Conservation (phyloP, 2,329 filamentous ascomycete species). For the Alternaria alternata region DNA sequence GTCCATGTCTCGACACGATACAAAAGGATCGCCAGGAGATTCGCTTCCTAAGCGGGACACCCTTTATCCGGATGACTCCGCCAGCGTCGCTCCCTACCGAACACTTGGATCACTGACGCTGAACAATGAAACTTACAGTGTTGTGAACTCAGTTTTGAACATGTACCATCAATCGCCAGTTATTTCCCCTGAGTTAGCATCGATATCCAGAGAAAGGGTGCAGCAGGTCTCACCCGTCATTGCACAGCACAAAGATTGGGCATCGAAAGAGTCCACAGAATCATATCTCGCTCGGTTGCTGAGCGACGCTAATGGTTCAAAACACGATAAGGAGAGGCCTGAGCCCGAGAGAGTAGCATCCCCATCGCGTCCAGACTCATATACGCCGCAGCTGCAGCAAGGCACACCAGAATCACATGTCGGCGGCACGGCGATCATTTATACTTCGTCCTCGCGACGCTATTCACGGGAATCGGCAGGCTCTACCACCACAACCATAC, state of each 20-base stretch:
- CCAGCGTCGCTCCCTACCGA: conserved; percentile 48
- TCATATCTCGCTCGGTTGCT: conserved; percentile 62
- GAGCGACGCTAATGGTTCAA: conserved; percentile 48
- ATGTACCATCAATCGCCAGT: conserved; percentile 50
- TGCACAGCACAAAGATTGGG: conserved; percentile 63
- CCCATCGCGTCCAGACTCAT: conserved; percentile 24
- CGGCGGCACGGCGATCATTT: conserved; percentile 51
- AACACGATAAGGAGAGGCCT: conserved; percentile 18
- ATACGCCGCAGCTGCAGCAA: conserved; percentile 30
- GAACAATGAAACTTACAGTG: conserved; percentile 55
- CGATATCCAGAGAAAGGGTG: conserved; percentile 51
- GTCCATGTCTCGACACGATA: conserved; percentile 36
- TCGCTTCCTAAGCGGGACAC: conserved; percentile 45
- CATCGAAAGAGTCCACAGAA: conserved; percentile 63
- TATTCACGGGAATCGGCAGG: conserved; percentile 46
- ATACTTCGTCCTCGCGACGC: conserved; percentile 42
- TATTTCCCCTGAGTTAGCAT: conserved; percentile 52
- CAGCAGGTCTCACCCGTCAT: conserved; percentile 61
- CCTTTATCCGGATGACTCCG: conserved; percentile 49
- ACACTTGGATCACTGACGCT: conserved; percentile 43
- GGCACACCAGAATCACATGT: conserved; percentile 35
- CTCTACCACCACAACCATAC: conserved; percentile 44
- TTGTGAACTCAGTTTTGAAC: conserved; percentile 52
- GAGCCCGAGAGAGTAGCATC: conserved; percentile 18
- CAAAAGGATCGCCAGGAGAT: conserved; percentile 45